Evolutionary conservation across 352 stramenopile species (phyloP), one percentile per base, ranked within the genome.

Genomic region (Phytophthora cryptogea): DNA sequence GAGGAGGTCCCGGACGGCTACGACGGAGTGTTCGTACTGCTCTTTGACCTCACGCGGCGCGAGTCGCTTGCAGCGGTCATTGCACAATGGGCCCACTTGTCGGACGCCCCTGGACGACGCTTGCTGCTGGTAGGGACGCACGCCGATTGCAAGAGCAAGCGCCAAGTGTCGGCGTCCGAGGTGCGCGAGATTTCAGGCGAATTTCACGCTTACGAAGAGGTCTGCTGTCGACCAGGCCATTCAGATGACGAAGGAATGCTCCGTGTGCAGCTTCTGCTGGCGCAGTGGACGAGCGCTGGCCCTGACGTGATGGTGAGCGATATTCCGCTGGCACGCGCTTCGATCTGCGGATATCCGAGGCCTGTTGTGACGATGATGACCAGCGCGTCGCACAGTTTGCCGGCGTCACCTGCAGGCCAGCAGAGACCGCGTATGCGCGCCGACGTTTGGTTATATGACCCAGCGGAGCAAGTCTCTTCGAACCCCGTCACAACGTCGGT

Each of bases 381-480:
- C 2, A 63, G 20, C 39, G 44, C 63, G 8, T 70, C 68, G 26
- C 54, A 53, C 46, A 72, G 50, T 52, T 59, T 70, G 23, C 59
- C 59, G 20, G 47, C 45, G 31, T 70, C 69, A 11, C 60, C 65
- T 32, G 37, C 58, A 54, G 40, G 56, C 1, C 61, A 59, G 33
- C 71, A 44, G 33, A 64, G 55, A 30, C 59, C 64, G 16, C 65
- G 63, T 46, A 59, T 78, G 9, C 83, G 47, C 14, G 68, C 70
- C 23, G 83, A 74, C 54, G 64, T 88, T 32, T 88, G 77, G 80
- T 66, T 90, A 1, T 90, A 86, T 51, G 79, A 92, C 62, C 76
- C 80, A 20, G 85, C 63, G 3, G 78, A 92, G 50, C 66, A 79
- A 16, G 46, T 46, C 5, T 54, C 58, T 17, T 60, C 64, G 16